Conservation (phyloP, 768 basidiomycete genomes). For the Xerocomellus chrysenteron region DNA sequence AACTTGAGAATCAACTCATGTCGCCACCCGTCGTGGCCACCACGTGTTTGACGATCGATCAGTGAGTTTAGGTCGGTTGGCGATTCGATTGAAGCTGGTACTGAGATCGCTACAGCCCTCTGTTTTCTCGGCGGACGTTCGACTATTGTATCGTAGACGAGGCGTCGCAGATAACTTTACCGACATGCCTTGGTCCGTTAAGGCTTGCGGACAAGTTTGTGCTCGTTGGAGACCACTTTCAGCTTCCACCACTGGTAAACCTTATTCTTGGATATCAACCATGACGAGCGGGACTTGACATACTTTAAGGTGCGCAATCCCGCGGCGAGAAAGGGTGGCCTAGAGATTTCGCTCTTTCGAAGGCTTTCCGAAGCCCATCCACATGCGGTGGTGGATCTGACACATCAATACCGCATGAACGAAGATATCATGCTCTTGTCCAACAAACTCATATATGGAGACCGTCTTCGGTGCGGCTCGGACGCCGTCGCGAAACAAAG, state of each 20-base stretch:
- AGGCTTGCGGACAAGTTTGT: conserved; percentile 89
- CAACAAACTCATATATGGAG: conserved; percentile 82
- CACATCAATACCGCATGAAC: conserved; percentile 95
- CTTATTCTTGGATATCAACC: background rate
- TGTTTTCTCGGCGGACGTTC: conserved; percentile 83
- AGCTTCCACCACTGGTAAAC: conserved; percentile 88
- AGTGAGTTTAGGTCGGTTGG: conserved; percentile 53
- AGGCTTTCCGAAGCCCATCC: conserved; percentile 87
- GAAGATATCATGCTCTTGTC: conserved; percentile 91
- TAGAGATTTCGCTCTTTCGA: conserved; percentile 89
- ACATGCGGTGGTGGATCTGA: conserved; percentile 78
- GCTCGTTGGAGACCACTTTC: conserved; percentile 96
- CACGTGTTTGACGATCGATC: conserved; percentile 90
- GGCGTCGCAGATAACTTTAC: conserved; percentile 95
- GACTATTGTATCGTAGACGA: conserved; percentile 99
- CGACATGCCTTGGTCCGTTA: conserved; percentile 91
- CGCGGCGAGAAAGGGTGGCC: conserved; percentile 77
- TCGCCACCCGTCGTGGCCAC: conserved; percentile 92
- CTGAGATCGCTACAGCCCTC: conserved; percentile 49
- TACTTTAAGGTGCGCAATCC: conserved; percentile 71
- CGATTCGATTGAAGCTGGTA: background rate
- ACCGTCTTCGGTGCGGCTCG: conserved; percentile 76
- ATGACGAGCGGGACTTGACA: background rate
- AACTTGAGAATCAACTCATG: conserved; percentile 82
- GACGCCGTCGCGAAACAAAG: conserved; percentile 61